Percentiles rank a stretch among this genome's conserved stretches.
Evolutionary conservation across 495 filamentous ascomycete species (phyloP).

Genomic region (Pyrenula aspistea): DNA sequence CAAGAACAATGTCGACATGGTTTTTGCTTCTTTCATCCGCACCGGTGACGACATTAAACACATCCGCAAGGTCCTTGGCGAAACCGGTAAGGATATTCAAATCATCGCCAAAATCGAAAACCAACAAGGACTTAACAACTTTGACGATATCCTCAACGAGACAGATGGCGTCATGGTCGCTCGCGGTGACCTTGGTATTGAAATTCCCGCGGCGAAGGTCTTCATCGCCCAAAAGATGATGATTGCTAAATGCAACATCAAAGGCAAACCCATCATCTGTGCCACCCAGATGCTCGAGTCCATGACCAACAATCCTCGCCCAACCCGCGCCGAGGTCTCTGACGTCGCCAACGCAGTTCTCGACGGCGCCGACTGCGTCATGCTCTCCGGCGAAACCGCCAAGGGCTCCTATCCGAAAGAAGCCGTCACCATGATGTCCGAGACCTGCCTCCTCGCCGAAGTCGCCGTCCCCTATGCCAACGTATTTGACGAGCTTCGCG

Average conservation of each 20-base stretch:
- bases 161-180: conserved; percentile 99
- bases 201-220: conserved; percentile 95
- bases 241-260: conserved; percentile 99
- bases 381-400: conserved; percentile 97
- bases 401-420: conserved; percentile 92
- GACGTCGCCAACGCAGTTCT: conserved; percentile 97
- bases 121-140: conserved; percentile 98
- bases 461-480: conserved; percentile 92
- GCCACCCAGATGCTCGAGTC: conserved; percentile 91
- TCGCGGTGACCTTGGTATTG: conserved; percentile 95
- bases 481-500: conserved; percentile 89
- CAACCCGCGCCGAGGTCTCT: conserved; percentile 93
- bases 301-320: conserved; percentile 99
- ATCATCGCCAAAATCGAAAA: conserved; percentile 99
- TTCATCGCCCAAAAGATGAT: conserved; percentile 99
- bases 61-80: conserved; percentile 83
- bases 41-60: conserved; percentile 79
- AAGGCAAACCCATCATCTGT: conserved; percentile 96
- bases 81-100: conserved; percentile 92
- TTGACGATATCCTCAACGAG: conserved; percentile 88
- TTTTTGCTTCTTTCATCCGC: conserved; percentile 98
- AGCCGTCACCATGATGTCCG: conserved; percentile 93
- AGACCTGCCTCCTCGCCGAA: conserved; percentile 91
- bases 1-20: conserved; percentile 96
- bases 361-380: conserved; percentile 97